Base-by-base conservation (phyloP, 169 alveolate genomes). In the Pseudocohnilembus persalinus region DNA sequence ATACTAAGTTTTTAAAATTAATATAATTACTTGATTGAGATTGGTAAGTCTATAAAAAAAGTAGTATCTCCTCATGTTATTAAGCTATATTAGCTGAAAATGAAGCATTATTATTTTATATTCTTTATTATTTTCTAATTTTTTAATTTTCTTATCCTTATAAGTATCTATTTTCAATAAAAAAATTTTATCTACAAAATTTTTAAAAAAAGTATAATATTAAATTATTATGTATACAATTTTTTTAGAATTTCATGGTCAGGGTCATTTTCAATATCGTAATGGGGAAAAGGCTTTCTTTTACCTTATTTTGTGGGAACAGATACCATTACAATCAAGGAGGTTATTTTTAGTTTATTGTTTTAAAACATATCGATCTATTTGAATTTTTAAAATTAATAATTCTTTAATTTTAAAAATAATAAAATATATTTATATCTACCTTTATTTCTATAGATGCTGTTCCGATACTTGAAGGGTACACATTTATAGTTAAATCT, bases 311-410 rank as follows among this genome's bases (percentile, higher is more conserved):
- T 74, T 68, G 30, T 35, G 33, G 68, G 31, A 34, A 88, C 83
- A 27, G 89, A 89, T 49, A 88, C 92, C 92, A 88, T 88, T 29
- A 88, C n/a, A 32, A 79, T 74, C 32, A 73, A 49, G 1, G 89
- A 84, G 34, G 86, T 65, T n/a, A 31, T 78, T n/a, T 28, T 72
- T 27, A 81, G 49, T 31, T 65, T 31, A 31, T 74, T 65, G 24
- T 81, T 77, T 32, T 81, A 34, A 20, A 68, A 29, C 0, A 81
- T 32, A 81, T 81, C 86, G 29, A 68, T 81, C n/a, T n/a, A n/a
- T n/a, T n/a, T n/a, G n/a, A n/a, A n/a, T n/a, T n/a, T n/a, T n/a
- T n/a, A n/a, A n/a, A n/a, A n/a, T n/a, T n/a, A n/a, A n/a, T n/a
- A n/a, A n/a, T n/a, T n/a, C n/a, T n/a, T n/a, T n/a, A n/a, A n/a